Base-by-base conservation (phyloP, 306 rosid genomes). In the Dalbergia oliveri region DNA sequence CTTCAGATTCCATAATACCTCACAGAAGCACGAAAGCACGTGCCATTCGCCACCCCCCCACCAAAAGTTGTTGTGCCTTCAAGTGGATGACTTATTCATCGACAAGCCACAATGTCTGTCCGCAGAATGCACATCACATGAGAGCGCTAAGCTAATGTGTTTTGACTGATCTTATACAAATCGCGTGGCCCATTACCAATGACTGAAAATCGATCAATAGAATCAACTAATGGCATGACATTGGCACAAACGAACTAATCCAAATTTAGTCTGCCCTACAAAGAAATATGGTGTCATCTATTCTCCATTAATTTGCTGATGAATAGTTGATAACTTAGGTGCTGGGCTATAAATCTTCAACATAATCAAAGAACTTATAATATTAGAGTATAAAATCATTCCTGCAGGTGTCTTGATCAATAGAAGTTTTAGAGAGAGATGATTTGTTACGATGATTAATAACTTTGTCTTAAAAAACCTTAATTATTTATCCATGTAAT, bases 21-120 rank as follows among this genome's bases (percentile, higher is more conserved):
- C n/a, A n/a, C n/a, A n/a, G n/a, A n/a, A n/a, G n/a, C n/a, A n/a
- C n/a, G n/a, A n/a, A n/a, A n/a, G n/a, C n/a, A n/a, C n/a, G n/a
- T n/a, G n/a, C n/a, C n/a, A n/a, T n/a, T n/a, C n/a, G n/a, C n/a
- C n/a, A n/a, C n/a, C n/a, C n/a, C n/a, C n/a, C n/a, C n/a, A n/a
- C n/a, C n/a, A n/a, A n/a, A n/a, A n/a, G n/a, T n/a, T n/a, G n/a
- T n/a, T n/a, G n/a, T n/a, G n/a, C n/a, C n/a, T n/a, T n/a, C n/a
- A n/a, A n/a, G n/a, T 21, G 1, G 45, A 11, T 31, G 78, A 58
- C 39, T 15, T 76, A 58, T 34, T 77, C 23, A 39, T 64, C 66
- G 75, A 44, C 84, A 81, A 44, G 35, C 7, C 79, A 64, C 68
- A 64, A 39, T 39, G 41, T 54, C 60, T 72, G 84, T 80, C 74